Evolutionary conservation across 257 asterid genomes (phyloP), one percentile per base, ranked within the genome.

Genomic region (Cinchona pubescens): DNA sequence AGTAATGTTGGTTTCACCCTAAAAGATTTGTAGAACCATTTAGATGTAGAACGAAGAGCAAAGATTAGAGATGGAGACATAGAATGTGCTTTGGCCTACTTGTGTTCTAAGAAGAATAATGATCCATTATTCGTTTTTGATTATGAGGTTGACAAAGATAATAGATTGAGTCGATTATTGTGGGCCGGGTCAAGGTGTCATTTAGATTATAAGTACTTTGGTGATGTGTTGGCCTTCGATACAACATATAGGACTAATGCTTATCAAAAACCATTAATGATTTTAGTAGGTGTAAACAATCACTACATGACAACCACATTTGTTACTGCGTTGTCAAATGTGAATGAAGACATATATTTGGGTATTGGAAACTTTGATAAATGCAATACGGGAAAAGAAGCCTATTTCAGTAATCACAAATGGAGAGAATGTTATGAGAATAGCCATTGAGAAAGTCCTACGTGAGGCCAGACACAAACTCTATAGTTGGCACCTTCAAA

Each of bases 251-350:
- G 38, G 32, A 40, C 27, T 3, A 34, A 34, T 66, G 29, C 71
- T 19, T 66, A 66, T 21, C 38, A 15, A 8, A 43, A 43, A 13
- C 38, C 67, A 1, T 30, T 72, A 37, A 38, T 72, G 7, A 27
- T 72, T 15, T 58, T 72, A 8, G 76, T 13, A 1, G 76, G 76
- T 15, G 55, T 32, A 25, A 75, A 75, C 27, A 64, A 75, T 25
- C 78, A 75, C 43, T 30, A 18, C 1, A 18, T 42, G 40, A 75
- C 78, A 1, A 21, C 34, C 23, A 49, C 46, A 4, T 75, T 64
- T 48, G 72, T 13, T 23, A 14, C 35, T 29, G 72, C 65, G 29
- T 34, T 64, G 25, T 13, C 56, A 27, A 8, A 71, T 55, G 49
- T 51, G 45, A 71, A 1, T 4, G 23, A n/a, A 19, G 64, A 65